These are phyloP conservation scores for Bryoglossum gracile DNA, from an alignment of 495 filamentous ascomycete species.

Conservation along the genomic window DNA sequence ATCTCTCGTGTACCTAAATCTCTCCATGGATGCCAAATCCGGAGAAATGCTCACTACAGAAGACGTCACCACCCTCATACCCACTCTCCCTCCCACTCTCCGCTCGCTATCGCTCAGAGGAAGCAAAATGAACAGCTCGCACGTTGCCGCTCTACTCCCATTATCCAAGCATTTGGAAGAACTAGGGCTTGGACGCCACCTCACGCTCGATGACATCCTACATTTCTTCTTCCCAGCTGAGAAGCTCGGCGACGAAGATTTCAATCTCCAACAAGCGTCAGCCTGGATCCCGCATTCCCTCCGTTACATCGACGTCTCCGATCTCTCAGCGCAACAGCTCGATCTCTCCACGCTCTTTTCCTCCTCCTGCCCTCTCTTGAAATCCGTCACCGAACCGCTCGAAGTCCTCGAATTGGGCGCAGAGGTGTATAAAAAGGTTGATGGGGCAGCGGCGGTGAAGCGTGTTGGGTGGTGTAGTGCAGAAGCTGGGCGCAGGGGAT, in stretches of 20 bases:
- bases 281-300: conserved; percentile 56
- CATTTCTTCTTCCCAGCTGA: conserved; percentile 32
- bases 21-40: conserved; percentile 65
- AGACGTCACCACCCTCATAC: conserved; percentile 59
- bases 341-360: conserved; percentile 55
- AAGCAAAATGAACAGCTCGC: conserved; percentile 56
- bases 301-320: conserved; percentile 65
- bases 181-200: conserved; percentile 62
- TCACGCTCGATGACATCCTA: conserved; percentile 60
- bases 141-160: conserved; percentile 57
- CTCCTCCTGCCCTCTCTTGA: conserved; percentile 52
- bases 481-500: conserved; percentile 55
- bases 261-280: conserved; percentile 24
- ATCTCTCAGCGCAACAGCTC: conserved; percentile 55
- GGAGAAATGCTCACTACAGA: conserved; percentile 62
- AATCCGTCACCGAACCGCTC: conserved; percentile 52
- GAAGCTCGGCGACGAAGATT: conserved; percentile 35
- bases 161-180: conserved; percentile 78
- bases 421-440: conserved; percentile 44
- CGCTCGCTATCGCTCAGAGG: conserved; percentile 73
- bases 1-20: conserved; percentile 65
- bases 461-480: conserved; percentile 58
- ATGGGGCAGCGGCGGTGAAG: conserved; percentile 29
- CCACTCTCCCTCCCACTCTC: conserved; percentile 59
- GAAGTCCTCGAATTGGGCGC: conserved; percentile 74